These are phyloP conservation scores for Kondoa subrosea DNA, from an alignment of 768 basidiomycete genomes.

Conservation along the genomic window DNA sequence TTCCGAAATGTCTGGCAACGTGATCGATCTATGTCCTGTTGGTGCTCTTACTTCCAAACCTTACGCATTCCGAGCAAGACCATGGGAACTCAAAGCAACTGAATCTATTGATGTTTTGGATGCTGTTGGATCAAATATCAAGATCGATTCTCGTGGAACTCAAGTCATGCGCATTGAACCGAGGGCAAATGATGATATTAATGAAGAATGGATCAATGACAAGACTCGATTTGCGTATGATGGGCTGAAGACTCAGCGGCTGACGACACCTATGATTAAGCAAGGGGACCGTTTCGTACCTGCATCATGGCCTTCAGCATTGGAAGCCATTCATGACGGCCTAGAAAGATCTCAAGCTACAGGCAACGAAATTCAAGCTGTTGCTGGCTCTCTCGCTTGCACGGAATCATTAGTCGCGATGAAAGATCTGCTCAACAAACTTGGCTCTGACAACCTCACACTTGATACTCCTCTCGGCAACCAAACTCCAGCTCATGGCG, in stretches of 20 bases:
- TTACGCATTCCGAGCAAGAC: conserved; percentile 89
- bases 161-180: conserved; percentile 97
- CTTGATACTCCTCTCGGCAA: conserved; percentile 58
- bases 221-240: conserved; percentile 96
- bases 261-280: conserved; percentile 80
- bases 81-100: conserved; percentile 97
- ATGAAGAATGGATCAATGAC: conserved; percentile 99
- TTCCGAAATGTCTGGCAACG: conserved; percentile 91
- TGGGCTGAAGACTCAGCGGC: conserved; percentile 81
- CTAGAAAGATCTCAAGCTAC: conserved; percentile 60
- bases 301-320: conserved; percentile 77
- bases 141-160: conserved; percentile 83
- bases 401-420: conserved; percentile 82
- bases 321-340: conserved; percentile 61
- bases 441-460: conserved; percentile 85
- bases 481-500: conserved; percentile 50
- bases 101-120: conserved; percentile 92
- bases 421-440: conserved; percentile 78
- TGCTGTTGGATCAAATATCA: conserved; percentile 89
- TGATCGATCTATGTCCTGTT: conserved; percentile 93
- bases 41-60: conserved; percentile 97
- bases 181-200: conserved; percentile 88
- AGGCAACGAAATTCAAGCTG: conserved; percentile 81
- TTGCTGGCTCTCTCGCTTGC: conserved; percentile 84
- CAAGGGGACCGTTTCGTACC: conserved; percentile 81